Evolutionary conservation across 228 moss, liverwort and hornwort species (phyloP).

Genomic region (Sphagnum magellanicum): DNA sequence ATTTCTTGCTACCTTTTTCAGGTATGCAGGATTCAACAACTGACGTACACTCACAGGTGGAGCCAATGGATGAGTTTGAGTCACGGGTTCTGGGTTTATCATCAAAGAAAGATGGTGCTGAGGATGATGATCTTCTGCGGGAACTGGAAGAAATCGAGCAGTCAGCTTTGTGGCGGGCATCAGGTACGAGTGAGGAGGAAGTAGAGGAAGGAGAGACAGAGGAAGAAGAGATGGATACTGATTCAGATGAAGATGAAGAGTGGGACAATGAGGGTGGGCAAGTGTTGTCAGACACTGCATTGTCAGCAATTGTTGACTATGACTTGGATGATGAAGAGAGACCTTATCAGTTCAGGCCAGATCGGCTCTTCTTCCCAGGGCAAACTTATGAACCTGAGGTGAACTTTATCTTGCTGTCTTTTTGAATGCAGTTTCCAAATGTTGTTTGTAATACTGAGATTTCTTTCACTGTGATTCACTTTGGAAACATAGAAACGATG

Average conservation of each 20-base stretch:
- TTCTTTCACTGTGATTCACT: no score
- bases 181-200: conserved; percentile 9
- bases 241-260: conserved; percentile 45
- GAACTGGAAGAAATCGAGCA: conserved; percentile 92
- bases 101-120: conserved; percentile 39
- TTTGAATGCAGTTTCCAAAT: no score
- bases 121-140: conserved; percentile 77
- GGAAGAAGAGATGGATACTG: conserved; percentile 19
- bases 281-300: conserved; percentile 74
- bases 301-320: conserved; percentile 71
- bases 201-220: conserved; percentile 6
- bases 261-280: conserved; percentile 81
- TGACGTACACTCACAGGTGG: conserved; percentile 33
- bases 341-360: conserved; percentile 87
- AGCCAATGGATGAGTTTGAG: conserved; percentile 86
- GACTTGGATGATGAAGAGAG: conserved; percentile 90
- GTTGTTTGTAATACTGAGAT: no score
- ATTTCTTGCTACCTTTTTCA: background rate
- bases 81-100: conserved; percentile 73
- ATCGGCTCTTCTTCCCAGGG: conserved; percentile 90
- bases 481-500: no score
- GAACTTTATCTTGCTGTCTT: background rate
- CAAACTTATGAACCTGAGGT: conserved; percentile 95
- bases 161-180: conserved; percentile 47
- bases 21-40: conserved; percentile 3